phyloP scores from a whole-genome alignment of 1,139 yeast genomes.

The Pichia sp. region DNA sequence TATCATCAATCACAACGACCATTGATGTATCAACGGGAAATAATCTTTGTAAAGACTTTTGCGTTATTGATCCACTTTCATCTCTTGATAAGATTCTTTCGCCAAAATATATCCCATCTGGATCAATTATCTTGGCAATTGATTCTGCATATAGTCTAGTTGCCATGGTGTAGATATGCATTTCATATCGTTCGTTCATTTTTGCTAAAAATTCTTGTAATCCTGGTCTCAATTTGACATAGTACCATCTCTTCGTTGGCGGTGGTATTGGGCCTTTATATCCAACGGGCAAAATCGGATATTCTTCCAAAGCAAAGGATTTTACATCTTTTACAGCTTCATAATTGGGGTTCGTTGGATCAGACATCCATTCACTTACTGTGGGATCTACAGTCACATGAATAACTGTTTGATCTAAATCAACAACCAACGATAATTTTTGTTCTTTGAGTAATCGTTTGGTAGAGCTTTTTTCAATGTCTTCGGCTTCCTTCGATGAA shows the following conservation, averaged over 20 bases:
- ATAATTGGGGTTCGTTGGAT: constrained; percentile 77
- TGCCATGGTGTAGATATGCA: constrained; percentile 99
- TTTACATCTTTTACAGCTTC: constrained; percentile 76
- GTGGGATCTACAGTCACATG: constrained; percentile 98
- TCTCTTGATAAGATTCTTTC: constrained; percentile 89
- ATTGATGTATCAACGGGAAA: constrained; percentile 95
- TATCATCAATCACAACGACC: constrained; percentile 94
- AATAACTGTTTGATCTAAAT: constrained; percentile 92
- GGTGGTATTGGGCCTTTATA: constrained; percentile 52
- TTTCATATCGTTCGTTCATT: constrained; percentile 62
- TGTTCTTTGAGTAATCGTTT: constrained; percentile 50
- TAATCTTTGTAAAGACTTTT: constrained; percentile 76
- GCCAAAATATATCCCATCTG: constrained; percentile 77
- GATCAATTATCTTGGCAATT: constrained; percentile 87
- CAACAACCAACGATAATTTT: constrained; percentile 86
- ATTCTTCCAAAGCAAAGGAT: constrained; percentile 72
- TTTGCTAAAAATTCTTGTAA: constrained; percentile 58
- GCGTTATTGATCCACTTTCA: constrained; percentile 89
- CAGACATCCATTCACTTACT: constrained; percentile 92
- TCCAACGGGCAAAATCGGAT: constrained; percentile 47
- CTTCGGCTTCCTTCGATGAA: constrained; percentile 77
- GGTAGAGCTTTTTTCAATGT: constrained; percentile 65
- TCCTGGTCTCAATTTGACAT: constrained; percentile 90
- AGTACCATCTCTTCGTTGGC: constrained; percentile 70
- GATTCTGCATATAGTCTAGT: constrained; percentile 89